Conservation (phyloP, 129 eudicot genomes). For the Tagetes patula region DNA sequence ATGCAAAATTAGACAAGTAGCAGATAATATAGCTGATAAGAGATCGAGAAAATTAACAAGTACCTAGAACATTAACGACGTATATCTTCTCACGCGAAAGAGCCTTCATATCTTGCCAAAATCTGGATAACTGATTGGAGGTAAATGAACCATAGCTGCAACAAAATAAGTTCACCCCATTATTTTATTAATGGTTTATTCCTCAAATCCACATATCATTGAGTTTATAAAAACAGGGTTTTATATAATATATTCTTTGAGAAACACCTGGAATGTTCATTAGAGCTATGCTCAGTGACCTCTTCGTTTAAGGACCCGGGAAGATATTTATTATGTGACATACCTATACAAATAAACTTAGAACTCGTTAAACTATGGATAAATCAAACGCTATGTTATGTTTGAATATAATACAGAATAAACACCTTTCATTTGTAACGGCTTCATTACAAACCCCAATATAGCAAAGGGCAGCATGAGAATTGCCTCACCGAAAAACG, state of each 20-base stretch:
- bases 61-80: slow-evolving; percentile 84
- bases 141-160: slow-evolving; percentile 44
- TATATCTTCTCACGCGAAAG: slow-evolving; percentile 70
- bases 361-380: background rate
- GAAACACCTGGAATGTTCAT: slow-evolving; percentile 44
- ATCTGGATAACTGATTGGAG: slow-evolving; percentile 39
- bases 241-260: background rate
- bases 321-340: slow-evolving; percentile 28
- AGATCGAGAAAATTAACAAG: background rate
- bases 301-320: slow-evolving; percentile 28
- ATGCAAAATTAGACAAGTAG: slow-evolving; percentile 21
- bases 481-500: slow-evolving; percentile 81
- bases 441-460: slow-evolving; percentile 81
- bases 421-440: slow-evolving; percentile 86
- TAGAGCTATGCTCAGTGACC: slow-evolving; percentile 28
- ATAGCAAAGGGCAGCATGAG: slow-evolving; percentile 88
- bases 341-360: slow-evolving; percentile 21
- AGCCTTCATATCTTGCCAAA: slow-evolving; percentile 60
- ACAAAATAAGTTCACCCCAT: background rate
- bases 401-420: slow-evolving; percentile 7
- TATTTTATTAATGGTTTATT: slow-evolving; percentile 17
- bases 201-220: slow-evolving; percentile 21
- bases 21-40: background rate
- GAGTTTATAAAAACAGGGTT: background rate
- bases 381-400: background rate